A percentile compares a stretch with the other conserved stretches of the same genome.
Evolutionary conservation across 495 filamentous ascomycete genomes (phyloP).

Genomic region (Platismatia glauca): DNA sequence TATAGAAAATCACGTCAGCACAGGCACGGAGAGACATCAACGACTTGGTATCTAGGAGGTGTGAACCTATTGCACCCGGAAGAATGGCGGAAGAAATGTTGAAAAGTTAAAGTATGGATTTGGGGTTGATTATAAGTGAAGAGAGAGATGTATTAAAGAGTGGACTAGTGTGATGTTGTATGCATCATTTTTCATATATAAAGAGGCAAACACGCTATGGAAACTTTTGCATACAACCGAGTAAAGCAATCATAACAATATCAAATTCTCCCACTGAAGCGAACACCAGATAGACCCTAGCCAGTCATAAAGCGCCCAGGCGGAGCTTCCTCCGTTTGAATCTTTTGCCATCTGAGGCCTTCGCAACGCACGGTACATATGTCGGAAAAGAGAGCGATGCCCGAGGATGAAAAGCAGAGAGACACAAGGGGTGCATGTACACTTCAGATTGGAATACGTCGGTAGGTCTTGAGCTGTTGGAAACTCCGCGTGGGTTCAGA

Average conservation of each 20-base stretch:
- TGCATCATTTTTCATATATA: no score
- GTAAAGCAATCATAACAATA: conserved; percentile 10
- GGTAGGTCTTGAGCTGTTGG: conserved; percentile 13
- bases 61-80: conserved; percentile 35
- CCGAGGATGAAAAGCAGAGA: not conserved
- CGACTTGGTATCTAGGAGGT: not conserved
- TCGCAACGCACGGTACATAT: not conserved
- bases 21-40: not conserved
- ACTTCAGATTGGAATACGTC: conserved; percentile 29
- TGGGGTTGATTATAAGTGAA: not conserved
- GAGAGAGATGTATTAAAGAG: not conserved
- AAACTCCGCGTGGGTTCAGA: conserved; percentile 30
- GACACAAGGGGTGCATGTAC: conserved; percentile 20
- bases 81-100: conserved; percentile 34
- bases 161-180: no score
- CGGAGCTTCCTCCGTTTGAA: not conserved
- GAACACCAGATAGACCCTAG: not conserved
- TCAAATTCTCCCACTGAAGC: not conserved
- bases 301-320: not conserved
- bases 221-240: not conserved
- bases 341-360: not conserved
- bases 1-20: not conserved
- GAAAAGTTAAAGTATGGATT: not conserved
- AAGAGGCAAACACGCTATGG: not conserved
- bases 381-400: not conserved